Conservation (phyloP, 768 basidiomycete species). For the Cyclocybe cylindracea region DNA sequence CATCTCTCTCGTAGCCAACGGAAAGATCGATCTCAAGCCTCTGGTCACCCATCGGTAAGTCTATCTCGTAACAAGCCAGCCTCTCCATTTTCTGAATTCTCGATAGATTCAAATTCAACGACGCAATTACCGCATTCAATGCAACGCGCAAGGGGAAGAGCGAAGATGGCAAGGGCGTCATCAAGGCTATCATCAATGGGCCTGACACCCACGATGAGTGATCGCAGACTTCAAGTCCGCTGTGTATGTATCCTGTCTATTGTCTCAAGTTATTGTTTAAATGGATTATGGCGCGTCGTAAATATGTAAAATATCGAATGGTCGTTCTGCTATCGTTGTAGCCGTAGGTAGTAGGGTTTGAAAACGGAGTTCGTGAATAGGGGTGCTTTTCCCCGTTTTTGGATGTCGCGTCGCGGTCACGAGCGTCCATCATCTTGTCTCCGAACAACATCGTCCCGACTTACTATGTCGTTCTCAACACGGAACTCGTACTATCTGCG, state of each 20-base stretch:
- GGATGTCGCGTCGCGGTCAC: no score
- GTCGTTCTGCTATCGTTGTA: no score
- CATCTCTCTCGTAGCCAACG: constrained; percentile 79
- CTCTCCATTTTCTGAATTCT: constrained; percentile 1
- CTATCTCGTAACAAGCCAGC: no score
- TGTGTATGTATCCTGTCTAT: neutral
- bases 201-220: constrained; percentile 40
- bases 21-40: constrained; percentile 84
- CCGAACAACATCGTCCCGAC: neutral
- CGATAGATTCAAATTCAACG: constrained; percentile 68
- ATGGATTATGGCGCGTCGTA: no score
- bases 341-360: no score
- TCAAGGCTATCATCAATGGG: constrained; percentile 88
- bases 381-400: no score
- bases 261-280: no score
- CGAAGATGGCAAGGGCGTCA: constrained; percentile 82
- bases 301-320: no score
- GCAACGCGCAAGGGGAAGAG: constrained; percentile 81
- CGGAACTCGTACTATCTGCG: constrained; percentile 85
- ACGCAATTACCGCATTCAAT: constrained; percentile 80
- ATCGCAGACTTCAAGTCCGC: neutral
- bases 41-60: constrained; percentile 84
- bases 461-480: constrained; percentile 63
- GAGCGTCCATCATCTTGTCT: no score
- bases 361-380: no score